These are phyloP conservation scores for Solanum virginianum DNA, from an alignment of 257 asterid species.

Conservation along the genomic window DNA sequence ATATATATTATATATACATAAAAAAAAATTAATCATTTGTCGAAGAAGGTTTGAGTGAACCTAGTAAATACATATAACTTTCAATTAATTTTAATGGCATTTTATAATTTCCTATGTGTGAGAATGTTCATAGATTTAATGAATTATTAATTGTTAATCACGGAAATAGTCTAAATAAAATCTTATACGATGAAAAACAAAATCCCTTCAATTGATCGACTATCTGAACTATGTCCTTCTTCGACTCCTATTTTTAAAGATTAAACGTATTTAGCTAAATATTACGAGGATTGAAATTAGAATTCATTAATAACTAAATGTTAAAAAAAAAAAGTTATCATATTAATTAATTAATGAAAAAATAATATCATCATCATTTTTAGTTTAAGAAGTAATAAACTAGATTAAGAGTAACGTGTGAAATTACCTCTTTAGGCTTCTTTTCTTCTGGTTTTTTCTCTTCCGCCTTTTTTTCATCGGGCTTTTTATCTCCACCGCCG, in stretches of 20 bases:
- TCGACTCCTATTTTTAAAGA: too few relatives aligned
- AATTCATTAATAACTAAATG: not conserved
- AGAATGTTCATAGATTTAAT: not conserved
- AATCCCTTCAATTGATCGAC: too few relatives aligned
- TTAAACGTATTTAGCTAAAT: not conserved
- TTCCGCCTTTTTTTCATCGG: slow-evolving; percentile 38
- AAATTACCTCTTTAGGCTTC: slow-evolving; percentile 54
- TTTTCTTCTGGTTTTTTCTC: slow-evolving; percentile 30
- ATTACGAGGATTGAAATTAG: not conserved
- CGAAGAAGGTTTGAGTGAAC: too few relatives aligned
- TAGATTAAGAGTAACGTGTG: not conserved
- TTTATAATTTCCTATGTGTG: not conserved
- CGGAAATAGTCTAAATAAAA: too few relatives aligned
- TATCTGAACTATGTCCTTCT: too few relatives aligned
- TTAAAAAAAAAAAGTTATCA: not conserved
- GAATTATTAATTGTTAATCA: not conserved
- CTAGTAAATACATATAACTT: not conserved
- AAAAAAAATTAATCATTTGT: too few relatives aligned
- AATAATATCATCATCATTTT: too few relatives aligned
- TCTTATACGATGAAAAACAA: too few relatives aligned
- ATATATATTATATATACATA: too few relatives aligned
- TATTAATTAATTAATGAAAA: not conserved
- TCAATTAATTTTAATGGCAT: too few relatives aligned
- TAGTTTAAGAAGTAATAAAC: not conserved
- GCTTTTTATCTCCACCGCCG: slow-evolving; percentile 26